Evolutionary conservation across 805 yeast species (phyloP).

Genomic region (Cyberlindnera misumaiensis): DNA sequence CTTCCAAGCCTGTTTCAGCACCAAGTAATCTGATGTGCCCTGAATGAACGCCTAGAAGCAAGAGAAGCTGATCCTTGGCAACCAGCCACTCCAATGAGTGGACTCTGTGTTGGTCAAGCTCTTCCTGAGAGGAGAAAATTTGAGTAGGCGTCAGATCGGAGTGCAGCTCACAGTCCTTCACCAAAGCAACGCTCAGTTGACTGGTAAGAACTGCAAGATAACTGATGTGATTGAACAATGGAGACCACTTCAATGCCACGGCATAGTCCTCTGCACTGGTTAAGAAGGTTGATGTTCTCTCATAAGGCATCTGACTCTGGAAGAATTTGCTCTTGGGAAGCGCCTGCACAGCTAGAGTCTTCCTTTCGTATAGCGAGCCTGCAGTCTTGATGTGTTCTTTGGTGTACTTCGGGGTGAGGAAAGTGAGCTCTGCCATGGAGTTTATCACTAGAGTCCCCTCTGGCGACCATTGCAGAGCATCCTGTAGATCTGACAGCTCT

Average conservation of each 20-base stretch:
- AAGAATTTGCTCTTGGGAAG: slow-evolving; percentile 10
- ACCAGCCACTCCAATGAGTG: slow-evolving; percentile 18
- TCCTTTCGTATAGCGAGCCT: slow-evolving; percentile 11
- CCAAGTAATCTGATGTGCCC: slow-evolving; percentile 11
- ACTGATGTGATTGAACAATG: slow-evolving; percentile 11
- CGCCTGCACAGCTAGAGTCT: slow-evolving; percentile 9
- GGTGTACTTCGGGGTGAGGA: slow-evolving; percentile 17
- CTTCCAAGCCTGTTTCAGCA: neutral
- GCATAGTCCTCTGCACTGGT: slow-evolving; percentile 10
- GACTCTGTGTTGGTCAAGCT: slow-evolving; percentile 11
- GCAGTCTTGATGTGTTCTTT: slow-evolving; percentile 11
- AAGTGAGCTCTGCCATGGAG: slow-evolving; percentile 14
- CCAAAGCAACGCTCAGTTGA: slow-evolving; percentile 11
- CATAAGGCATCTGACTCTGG: slow-evolving; percentile 12
- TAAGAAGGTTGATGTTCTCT: slow-evolving; percentile 12
- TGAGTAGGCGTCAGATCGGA: slow-evolving; percentile 9
- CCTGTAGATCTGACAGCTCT: slow-evolving; percentile 10
- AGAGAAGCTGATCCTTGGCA: slow-evolving; percentile 1
- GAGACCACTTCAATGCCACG: slow-evolving; percentile 18
- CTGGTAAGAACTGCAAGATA: slow-evolving; percentile 18
- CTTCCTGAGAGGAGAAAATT: slow-evolving; percentile 6
- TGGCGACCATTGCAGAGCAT: slow-evolving; percentile 18
- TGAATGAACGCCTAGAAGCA: slow-evolving; percentile 17
- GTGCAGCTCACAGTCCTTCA: slow-evolving; percentile 12
- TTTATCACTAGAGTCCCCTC: slow-evolving; percentile 22